A percentile compares a stretch with the other conserved stretches of the same genome.
These are phyloP conservation scores for Arachis monticola DNA, from an alignment of 331 rosid genomes.

Conservation along the genomic window DNA sequence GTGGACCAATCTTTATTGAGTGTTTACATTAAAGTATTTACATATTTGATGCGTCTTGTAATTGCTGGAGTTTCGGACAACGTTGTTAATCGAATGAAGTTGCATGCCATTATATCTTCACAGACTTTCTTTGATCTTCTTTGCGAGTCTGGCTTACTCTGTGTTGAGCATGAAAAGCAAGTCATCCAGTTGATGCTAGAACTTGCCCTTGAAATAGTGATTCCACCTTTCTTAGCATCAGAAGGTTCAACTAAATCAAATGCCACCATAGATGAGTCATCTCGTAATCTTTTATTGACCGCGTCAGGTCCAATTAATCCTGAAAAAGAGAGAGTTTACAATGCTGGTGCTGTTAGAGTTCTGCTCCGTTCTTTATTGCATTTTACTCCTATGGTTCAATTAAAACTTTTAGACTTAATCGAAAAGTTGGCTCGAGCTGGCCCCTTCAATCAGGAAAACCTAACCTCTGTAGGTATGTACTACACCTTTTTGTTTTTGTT, in stretches of 20 bases:
- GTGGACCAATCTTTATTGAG: slow-evolving; percentile 61
- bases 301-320: slow-evolving; percentile 84
- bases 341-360: slow-evolving; percentile 86
- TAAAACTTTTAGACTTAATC: slow-evolving; percentile 76
- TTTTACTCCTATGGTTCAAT: slow-evolving; percentile 89
- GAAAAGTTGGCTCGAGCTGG: slow-evolving; percentile 86
- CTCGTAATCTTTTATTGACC: slow-evolving; percentile 61
- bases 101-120: slow-evolving; percentile 79
- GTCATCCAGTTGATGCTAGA: slow-evolving; percentile 93
- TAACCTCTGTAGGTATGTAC: slow-evolving; percentile 83
- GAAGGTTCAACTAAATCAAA: slow-evolving; percentile 60
- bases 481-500: neutral
- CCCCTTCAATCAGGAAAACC: slow-evolving; percentile 89
- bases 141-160: slow-evolving; percentile 87
- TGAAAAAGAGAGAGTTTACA: slow-evolving; percentile 75
- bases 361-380: slow-evolving; percentile 79
- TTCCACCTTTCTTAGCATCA: slow-evolving; percentile 75
- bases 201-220: slow-evolving; percentile 89
- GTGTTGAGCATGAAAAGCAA: slow-evolving; percentile 88
- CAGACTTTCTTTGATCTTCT: slow-evolving; percentile 95
- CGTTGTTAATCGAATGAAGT: slow-evolving; percentile 78
- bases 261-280: slow-evolving; percentile 54
- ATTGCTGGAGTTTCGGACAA: slow-evolving; percentile 87
- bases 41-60: slow-evolving; percentile 76
- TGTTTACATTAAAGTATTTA: slow-evolving; percentile 65